Evolutionary conservation across 1,284 basidiomycete species (phyloP), one percentile per base, ranked within the genome.

Genomic region (Marasmius tenuissimus): DNA sequence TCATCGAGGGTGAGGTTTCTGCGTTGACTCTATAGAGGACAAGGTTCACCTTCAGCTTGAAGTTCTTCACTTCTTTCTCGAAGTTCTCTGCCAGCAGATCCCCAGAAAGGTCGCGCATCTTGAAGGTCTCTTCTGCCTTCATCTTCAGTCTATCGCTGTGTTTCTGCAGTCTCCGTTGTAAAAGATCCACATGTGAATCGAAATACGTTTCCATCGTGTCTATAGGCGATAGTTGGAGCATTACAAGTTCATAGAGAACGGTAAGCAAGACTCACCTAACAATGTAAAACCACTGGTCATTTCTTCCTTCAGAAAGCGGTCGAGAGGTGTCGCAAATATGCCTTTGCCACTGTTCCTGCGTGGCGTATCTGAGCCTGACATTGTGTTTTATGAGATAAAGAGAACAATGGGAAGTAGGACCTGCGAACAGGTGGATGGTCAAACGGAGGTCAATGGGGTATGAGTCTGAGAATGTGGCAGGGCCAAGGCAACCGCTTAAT

Each of bases 201-300:
- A 92, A 93, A 71, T 89, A 95, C 0, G 93, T 95, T 73, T 95
- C 92, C 74, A 94, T 79, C n/a, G 92, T 93, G 72, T 93, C 91
- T 92, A 35, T 11, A 5, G 2, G 6, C 34, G 14, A n/a, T 22
- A 33, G 34, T 52, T 7, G 9, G 27, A 16, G 12, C 20, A 3
- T 52, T 27, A 33, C 4, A 4, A 27, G 2, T 4, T 27, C 18
- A 8, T 18, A 14, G 11, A 12, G 34, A 18, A 38, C 16, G 14
- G 1, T 2, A n/a, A 39, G 22, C 12, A 18, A 61, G 16, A 18
- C 53, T 20, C 54, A 61, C 60, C 60, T 22, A 61, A 49, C 27
- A 61, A 35, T 12, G 60, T 61, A 22, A 61, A 61, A 14, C 42
- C 60, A 11, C 55, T 45, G 22, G 80, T 74, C 39, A 72, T 66